These are phyloP conservation scores for Tilletia walkeri DNA, from an alignment of 1,284 basidiomycete species.

Conservation along the genomic window DNA sequence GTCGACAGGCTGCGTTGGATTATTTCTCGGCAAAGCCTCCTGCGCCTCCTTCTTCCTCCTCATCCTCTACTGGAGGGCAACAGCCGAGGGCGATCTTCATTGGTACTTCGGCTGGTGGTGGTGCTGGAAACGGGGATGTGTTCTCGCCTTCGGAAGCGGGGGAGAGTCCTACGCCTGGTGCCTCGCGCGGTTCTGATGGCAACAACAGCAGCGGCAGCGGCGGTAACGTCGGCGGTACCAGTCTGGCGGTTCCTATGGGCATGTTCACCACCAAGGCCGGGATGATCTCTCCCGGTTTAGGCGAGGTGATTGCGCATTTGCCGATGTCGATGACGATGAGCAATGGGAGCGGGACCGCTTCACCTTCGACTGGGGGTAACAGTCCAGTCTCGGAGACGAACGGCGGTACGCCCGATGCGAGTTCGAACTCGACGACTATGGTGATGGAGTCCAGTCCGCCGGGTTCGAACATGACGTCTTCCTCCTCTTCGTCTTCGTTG, in stretches of 20 bases:
- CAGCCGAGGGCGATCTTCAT: slow-evolving; percentile 4
- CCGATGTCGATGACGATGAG: slow-evolving; percentile 19
- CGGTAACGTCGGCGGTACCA: not conserved
- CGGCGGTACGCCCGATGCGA: slow-evolving; percentile 17
- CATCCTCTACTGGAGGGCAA: not conserved
- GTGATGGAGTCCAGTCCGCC: too few species aligned
- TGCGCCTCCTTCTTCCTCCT: slow-evolving; percentile 1
- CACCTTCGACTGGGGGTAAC: slow-evolving; percentile 27
- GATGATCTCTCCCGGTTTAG: slow-evolving; percentile 47
- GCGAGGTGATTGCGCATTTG: slow-evolving; percentile 38
- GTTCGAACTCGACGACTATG: not conserved
- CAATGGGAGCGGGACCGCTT: slow-evolving; percentile 29
- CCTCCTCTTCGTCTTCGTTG: too few species aligned
- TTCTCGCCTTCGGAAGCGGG: slow-evolving; percentile 34
- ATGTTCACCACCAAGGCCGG: slow-evolving; percentile 36
- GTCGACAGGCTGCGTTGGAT: slow-evolving; percentile 45
- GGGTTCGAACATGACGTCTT: too few species aligned
- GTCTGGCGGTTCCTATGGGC: slow-evolving; percentile 28
- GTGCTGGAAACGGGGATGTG: slow-evolving; percentile 22
- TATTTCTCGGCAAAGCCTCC: slow-evolving; percentile 46
- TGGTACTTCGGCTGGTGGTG: not conserved
- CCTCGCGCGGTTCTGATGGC: not conserved
- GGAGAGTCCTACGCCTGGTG: slow-evolving; percentile 29
- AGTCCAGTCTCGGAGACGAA: slow-evolving; percentile 16
- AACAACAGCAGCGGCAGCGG: not conserved